Base-by-base conservation (phyloP, 2,329 filamentous ascomycete species). In the Ascocoryne sarcoides region DNA sequence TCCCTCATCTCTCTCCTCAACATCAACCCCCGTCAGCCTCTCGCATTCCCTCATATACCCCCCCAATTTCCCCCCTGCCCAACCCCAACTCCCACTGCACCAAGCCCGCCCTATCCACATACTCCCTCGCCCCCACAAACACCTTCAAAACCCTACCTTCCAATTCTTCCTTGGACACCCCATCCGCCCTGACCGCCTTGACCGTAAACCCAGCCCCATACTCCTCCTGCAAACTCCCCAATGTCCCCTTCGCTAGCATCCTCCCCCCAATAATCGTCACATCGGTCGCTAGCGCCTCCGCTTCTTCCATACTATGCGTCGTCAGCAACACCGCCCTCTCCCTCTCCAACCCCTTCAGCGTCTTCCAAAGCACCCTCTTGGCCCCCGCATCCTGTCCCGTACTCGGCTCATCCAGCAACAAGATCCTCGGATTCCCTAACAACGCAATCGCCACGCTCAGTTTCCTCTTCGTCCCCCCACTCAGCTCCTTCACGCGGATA, bases 271-370 rank as follows among this genome's bases (percentile, higher is more conserved):
- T 55, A 42, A 62, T 62, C 3, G 56, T 58, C 9, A 60, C 59
- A 19, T 56, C 52, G 5, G 59, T 58, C 4, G 58, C 57, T 4
- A 63, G 46, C 15, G 59, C 54, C 34, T 60, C 57, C 0, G 58
- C 61, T 47, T 62, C 58, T 48, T 62, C 61, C 60, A 62, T 63
- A 34, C 46, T 52, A 40, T 63, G 61, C 5, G 59, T 62, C 1
- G 61, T 63, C 16, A 63, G 52, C 1, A 63, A 47, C 23, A 62
- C 58, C 5, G 57, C 54, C 18, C 59, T 51, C 37, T 56, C 53
- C 2, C 41, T 32, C 1, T 46, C 46, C 18, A 62, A 46, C 1
- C 49, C 46, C 33, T 52, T 45, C 2, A 63, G 46, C 2, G 55
- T 52, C 39, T 57, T 59, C 61, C 60, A 63, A 7, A 62, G 43